Base-by-base conservation (phyloP, 1,139 yeast species). In the Fermentozyma sake region DNA sequence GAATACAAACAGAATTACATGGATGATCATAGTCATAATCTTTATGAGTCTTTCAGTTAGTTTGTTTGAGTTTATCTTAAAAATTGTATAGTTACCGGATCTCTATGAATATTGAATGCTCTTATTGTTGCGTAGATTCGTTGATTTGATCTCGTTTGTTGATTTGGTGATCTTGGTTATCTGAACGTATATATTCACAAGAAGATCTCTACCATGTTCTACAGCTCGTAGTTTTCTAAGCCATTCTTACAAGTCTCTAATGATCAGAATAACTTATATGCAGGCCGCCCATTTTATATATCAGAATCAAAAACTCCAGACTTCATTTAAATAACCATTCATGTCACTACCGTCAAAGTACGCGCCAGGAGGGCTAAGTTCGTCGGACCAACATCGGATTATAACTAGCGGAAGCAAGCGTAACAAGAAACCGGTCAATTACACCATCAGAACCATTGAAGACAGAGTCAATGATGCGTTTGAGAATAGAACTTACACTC, bases 1-100 rank as follows among this genome's bases (percentile, higher is more conserved):
- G 41, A 87, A 86, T 50, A 89, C 93, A 72, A 84, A 86, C 22
- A 70, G 95, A 39, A 85, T 91, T 35, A 87, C 97, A 0, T 80
- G 89, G 78, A 81, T 91, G 74, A 80, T 91, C 37, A 85, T 93
- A 30, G 65, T 82, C 12, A 83, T 91, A 19, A 85, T 91, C 38
- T 77, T 82, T 27, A 54, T 89, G 28, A 84, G 94, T 42, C 72
- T 91, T 28, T 58, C 77, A 18, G 95, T 91, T 24, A 66, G 72
- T 43, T 32, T 64, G 22, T 65, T 68, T 40, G 72, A 68, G 39
- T 64, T 68, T 32, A 35, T 62, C 20, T 46, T 66, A 27, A 67
- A 57, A 29, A 46, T 64, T 14, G 14, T 61, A 9, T 56, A 50
- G 31, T 3, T 10, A 7, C 14, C 9, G 9, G 8, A 7, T 13